Base-by-base conservation (phyloP, 2,329 filamentous ascomycete genomes). In the Niveomyces coronatus region DNA sequence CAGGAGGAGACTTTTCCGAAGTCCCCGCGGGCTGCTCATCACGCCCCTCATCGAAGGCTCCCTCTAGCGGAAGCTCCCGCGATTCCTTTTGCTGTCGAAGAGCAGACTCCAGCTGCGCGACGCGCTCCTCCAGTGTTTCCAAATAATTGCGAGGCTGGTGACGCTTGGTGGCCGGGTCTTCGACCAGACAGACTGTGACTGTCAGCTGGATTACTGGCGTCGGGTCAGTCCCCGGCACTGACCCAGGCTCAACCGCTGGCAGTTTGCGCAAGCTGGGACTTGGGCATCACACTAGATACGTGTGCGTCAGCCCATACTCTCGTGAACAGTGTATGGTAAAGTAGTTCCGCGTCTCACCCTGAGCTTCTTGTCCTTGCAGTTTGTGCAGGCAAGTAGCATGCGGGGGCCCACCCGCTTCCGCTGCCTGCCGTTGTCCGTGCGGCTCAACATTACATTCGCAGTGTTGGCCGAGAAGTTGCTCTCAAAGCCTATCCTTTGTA, bases 101-200 rank as follows among this genome's bases (percentile, higher is more conserved):
- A 10, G 20, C 23, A 15, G 14, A 10, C 27, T 35, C 33, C 13
- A 35, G 22, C 20, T 35, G 20, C 15, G 18, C 33, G 33, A 35
- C 33, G 9, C 33, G 10, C 20, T 35, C 20, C 23, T 35, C 33
- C 9, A 35, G 15, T 4, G 33, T 35, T 13, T 35, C 33, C 7
- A 35, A 11, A 15, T 35, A 35, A 13, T 35, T 35, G 20, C 33
- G 20, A 20, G 33, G 33, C 13, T 35, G 33, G 14, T 35, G 33
- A 26, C 33, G 33, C 22, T 26, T 35, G 8, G 33, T 35, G 9
- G 33, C 33, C 13, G 33, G 33, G 17, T 35, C 33, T 16, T 35
- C 33, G 13, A 35, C 33, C 20, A 35, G 17, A 27, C 33, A 35
- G 15, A 35, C 33, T 35, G 19, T 5, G 13, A 23, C 8, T 4